phyloP scores from a whole-genome alignment of 2,329 filamentous ascomycete genomes.

The Trichoderma asperellum region DNA sequence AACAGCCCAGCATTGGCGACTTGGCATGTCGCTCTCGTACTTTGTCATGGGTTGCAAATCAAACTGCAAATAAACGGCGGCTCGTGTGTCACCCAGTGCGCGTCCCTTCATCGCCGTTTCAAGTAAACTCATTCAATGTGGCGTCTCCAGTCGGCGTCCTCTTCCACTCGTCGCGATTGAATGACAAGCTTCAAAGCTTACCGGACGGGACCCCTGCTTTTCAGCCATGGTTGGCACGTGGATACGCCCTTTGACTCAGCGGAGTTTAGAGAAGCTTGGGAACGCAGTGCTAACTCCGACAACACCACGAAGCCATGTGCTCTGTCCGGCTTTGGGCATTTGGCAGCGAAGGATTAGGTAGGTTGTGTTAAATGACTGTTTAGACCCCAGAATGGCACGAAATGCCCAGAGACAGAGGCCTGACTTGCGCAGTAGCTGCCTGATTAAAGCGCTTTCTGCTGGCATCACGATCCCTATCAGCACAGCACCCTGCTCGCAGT shows the following conservation, averaged over 20 bases:
- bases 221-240: constrained; percentile 17
- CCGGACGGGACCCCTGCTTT: constrained; percentile 18
- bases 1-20: background rate
- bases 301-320: no score
- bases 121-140: background rate
- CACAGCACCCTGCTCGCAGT: background rate
- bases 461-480: background rate
- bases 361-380: no score
- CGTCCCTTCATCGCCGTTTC: background rate
- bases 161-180: background rate
- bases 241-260: constrained; percentile 10
- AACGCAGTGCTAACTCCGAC: background rate
- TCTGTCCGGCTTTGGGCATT: background rate
- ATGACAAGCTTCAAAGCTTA: constrained; percentile 21
- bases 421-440: background rate
- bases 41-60: background rate
- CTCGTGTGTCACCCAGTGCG: background rate
- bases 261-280: background rate
- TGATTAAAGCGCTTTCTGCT: no score
- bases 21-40: background rate
- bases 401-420: background rate
- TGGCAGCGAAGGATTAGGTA: background rate
- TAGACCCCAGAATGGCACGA: background rate
- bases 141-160: constrained; percentile 14
- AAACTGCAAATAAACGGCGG: background rate